Percentiles rank a stretch among this genome's conserved stretches.
phyloP scores from a whole-genome alignment of 805 yeast species.

The Schwanniomyces yamadae region DNA sequence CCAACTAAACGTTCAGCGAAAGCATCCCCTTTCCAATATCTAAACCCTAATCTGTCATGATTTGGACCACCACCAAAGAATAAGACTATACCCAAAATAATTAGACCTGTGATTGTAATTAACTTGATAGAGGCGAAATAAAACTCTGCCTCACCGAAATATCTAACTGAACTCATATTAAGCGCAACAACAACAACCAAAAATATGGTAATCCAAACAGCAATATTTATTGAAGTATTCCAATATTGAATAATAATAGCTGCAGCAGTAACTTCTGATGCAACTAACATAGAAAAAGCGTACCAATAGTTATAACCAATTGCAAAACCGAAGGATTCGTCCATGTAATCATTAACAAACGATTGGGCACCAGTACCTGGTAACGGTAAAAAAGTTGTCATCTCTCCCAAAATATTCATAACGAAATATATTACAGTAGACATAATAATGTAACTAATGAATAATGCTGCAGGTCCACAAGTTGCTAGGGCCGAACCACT shows the following conservation, averaged over 20 bases:
- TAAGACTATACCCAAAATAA: conserved; percentile 33
- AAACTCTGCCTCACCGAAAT: conserved; percentile 39
- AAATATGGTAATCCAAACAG: conserved; percentile 41
- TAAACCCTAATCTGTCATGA: conserved; percentile 46
- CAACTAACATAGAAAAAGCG: conserved; percentile 31
- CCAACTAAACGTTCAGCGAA: conserved; percentile 43
- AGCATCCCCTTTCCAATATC: conserved; percentile 38
- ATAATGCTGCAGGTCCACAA: conserved; percentile 66
- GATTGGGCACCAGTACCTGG: conserved; percentile 35
- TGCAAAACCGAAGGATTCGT: conserved; percentile 33
- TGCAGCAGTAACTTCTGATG: conserved; percentile 37
- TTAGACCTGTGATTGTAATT: conserved; percentile 29
- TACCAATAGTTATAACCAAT: conserved; percentile 36
- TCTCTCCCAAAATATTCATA: conserved; percentile 33
- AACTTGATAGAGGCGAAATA: conserved; percentile 34
- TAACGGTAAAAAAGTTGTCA: conserved; percentile 33
- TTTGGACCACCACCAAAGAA: conserved; percentile 40
- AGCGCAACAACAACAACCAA: conserved; percentile 22
- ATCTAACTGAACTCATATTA: conserved; percentile 29
- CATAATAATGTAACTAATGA: conserved; percentile 36
- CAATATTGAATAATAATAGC: conserved; percentile 35
- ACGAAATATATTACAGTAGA: conserved; percentile 26
- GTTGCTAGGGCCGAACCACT: conserved; percentile 56
- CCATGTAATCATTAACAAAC: conserved; percentile 27
- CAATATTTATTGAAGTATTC: conserved; percentile 27